Percentiles rank a stretch among this genome's conserved stretches.
phyloP scores from a whole-genome alignment of 164 flowering plant species.

The Umbilicus rupestris region DNA sequence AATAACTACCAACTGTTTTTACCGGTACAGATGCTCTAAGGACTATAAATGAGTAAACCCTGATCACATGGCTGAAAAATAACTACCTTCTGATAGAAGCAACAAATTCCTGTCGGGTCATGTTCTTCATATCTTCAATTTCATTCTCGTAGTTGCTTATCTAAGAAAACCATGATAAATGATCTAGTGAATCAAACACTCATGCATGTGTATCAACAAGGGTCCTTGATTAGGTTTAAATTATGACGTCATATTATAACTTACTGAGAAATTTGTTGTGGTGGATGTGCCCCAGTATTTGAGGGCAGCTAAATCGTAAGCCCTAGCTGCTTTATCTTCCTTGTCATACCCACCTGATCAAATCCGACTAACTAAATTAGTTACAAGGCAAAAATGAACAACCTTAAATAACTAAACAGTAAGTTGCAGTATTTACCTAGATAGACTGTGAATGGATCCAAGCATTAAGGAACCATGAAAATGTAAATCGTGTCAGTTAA shows the following conservation, averaged over 20 bases:
- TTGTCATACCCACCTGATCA: constrained; percentile 83
- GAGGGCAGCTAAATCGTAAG: constrained; percentile 86
- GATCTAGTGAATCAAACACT: neutral
- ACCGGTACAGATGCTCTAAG: too few relatives aligned
- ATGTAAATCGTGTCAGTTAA: neutral
- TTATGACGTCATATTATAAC: neutral
- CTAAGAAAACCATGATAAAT: constrained; percentile 27
- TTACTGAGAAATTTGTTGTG: constrained; percentile 85
- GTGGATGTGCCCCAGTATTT: constrained; percentile 98
- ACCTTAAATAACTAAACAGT: neutral
- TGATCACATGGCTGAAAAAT: too few relatives aligned
- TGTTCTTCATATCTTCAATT: constrained; percentile 86
- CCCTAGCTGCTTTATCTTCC: constrained; percentile 93
- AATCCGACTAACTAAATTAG: neutral
- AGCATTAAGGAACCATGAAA: neutral
- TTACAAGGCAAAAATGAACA: too few relatives aligned
- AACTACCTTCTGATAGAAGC: constrained; percentile 87
- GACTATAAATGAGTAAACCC: too few relatives aligned
- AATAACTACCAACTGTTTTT: too few relatives aligned
- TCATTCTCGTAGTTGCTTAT: constrained; percentile 76
- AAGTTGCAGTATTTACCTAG: constrained; percentile 41
- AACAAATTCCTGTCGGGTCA: constrained; percentile 91
- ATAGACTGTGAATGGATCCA: constrained; percentile 38
- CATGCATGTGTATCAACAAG: neutral
- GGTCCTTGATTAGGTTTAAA: neutral